phyloP scores from a whole-genome alignment of 805 yeast species.

The Spathaspora arborariae region DNA sequence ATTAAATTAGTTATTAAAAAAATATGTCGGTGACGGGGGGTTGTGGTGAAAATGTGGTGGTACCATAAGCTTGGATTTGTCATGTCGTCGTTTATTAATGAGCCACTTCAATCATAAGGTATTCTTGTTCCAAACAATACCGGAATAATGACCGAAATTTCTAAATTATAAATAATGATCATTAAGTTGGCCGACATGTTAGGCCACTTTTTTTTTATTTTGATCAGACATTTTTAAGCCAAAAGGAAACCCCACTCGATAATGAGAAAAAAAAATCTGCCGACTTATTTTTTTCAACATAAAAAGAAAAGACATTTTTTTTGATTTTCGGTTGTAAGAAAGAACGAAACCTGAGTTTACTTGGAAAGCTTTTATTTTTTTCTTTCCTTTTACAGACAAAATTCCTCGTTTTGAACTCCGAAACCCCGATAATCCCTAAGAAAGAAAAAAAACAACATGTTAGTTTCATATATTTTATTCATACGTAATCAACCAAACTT shows the following conservation, averaged over 20 bases:
- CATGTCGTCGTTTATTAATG: neutral
- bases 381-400: neutral
- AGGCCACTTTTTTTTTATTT: neutral
- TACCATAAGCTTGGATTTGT: neutral
- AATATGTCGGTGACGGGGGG: constrained; percentile 3
- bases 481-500: neutral
- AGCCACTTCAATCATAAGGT: neutral
- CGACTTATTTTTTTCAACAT: neutral
- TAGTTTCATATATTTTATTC: neutral
- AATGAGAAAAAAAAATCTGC: neutral
- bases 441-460: neutral
- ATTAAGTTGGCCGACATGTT: neutral
- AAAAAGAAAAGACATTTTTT: neutral
- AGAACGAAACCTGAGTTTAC: neutral
- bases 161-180: neutral
- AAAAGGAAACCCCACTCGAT: neutral
- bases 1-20: constrained; percentile 1
- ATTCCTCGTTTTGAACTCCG: neutral
- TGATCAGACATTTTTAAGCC: neutral
- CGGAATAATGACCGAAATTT: too few species aligned
- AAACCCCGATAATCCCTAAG: neutral
- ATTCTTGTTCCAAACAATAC: neutral
- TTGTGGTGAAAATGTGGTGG: neutral
- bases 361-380: neutral
- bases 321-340: neutral